A percentile compares a stretch with the other conserved stretches of the same genome.
These are phyloP conservation scores for Didymella pomorum DNA, from an alignment of 2,329 filamentous ascomycete genomes.

Conservation along the genomic window DNA sequence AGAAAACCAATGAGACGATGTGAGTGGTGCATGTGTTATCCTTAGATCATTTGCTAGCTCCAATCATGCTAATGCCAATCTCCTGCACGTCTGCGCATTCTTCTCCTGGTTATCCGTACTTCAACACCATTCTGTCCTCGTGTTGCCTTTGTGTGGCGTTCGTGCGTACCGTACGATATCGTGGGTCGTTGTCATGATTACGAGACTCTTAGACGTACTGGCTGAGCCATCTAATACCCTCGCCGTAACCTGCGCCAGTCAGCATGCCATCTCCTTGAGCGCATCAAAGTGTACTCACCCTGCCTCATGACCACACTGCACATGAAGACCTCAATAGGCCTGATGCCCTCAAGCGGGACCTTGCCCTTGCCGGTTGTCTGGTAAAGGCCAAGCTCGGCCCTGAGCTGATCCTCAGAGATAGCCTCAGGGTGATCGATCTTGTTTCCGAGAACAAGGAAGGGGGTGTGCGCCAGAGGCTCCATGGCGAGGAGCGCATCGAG, in stretches of 20 bases:
- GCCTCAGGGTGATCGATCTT: slow-evolving; percentile 99
- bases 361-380: slow-evolving; percentile 60
- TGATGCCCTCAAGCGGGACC: slow-evolving; percentile 41
- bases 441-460: slow-evolving; percentile 95
- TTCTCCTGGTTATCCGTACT: background rate
- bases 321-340: slow-evolving; percentile 88
- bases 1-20: no score
- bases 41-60: slow-evolving; percentile 4
- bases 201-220: slow-evolving; percentile 46
- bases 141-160: background rate
- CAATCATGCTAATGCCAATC: slow-evolving; percentile 1
- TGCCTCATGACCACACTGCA: slow-evolving; percentile 98
- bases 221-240: slow-evolving; percentile 51
- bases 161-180: background rate
- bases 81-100: background rate
- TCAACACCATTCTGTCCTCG: background rate
- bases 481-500: slow-evolving; percentile 90
- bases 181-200: background rate
- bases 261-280: background rate
- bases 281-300: slow-evolving; percentile 50
- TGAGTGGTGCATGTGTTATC: no score
- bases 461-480: slow-evolving; percentile 94
- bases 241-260: slow-evolving; percentile 40
- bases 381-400: slow-evolving; percentile 89
- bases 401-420: slow-evolving; percentile 91